Percentiles rank a stretch among this genome's conserved stretches.
Conservation (phyloP, 2,329 filamentous ascomycete species). For the Xylariales sp. region DNA sequence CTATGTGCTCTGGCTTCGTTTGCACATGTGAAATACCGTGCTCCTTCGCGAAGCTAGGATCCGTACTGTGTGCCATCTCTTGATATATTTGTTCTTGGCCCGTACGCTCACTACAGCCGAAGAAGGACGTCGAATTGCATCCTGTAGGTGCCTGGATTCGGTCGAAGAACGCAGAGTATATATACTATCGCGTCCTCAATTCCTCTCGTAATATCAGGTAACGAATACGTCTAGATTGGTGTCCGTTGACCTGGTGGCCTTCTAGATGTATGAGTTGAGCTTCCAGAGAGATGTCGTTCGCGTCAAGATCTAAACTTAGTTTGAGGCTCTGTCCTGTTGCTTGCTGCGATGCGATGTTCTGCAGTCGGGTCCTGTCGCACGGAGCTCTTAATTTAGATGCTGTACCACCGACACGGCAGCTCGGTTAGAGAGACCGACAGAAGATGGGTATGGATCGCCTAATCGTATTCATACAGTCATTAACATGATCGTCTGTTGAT, state of each 20-base stretch:
- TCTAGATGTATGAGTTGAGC: too few relatives aligned
- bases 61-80: slow-evolving; percentile 18
- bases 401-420: neutral
- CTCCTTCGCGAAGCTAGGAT: slow-evolving; percentile 16
- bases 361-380: neutral
- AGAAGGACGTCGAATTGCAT: neutral
- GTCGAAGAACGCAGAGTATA: neutral
- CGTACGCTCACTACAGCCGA: neutral
- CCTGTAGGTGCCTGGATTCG: neutral
- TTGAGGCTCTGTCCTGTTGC: neutral
- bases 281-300: neutral
- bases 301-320: neutral
- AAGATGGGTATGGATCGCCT: too few relatives aligned
- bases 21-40: slow-evolving; percentile 13
- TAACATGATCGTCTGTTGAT: too few relatives aligned
- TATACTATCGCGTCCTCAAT: too few relatives aligned
- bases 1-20: slow-evolving; percentile 14
- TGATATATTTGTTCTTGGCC: neutral
- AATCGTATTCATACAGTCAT: too few relatives aligned
- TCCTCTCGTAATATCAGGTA: too few relatives aligned
- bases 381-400: neutral
- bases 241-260: neutral
- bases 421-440: too few relatives aligned
- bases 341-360: neutral
- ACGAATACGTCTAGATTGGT: neutral